Conservation (phyloP, 495 filamentous ascomycete species). For the Staphylotrichum tortipilum region DNA sequence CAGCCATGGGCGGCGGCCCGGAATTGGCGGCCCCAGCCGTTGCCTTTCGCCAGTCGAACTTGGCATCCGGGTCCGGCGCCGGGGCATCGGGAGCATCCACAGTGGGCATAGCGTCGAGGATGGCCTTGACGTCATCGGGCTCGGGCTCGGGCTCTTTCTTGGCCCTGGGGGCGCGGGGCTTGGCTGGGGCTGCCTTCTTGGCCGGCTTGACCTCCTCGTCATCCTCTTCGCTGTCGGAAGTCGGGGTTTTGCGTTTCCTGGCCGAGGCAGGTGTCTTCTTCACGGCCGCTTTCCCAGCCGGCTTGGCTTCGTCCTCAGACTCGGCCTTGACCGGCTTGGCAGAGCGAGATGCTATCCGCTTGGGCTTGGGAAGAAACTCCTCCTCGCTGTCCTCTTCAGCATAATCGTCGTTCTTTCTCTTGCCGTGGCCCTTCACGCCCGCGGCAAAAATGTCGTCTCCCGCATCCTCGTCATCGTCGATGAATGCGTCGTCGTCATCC, state of each 20-base stretch:
- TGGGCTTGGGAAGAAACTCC: constrained; percentile 43
- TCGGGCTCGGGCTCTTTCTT: constrained; percentile 52
- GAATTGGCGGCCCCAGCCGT: constrained; percentile 46
- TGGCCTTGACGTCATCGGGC: constrained; percentile 64
- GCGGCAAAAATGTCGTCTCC: constrained; percentile 67
- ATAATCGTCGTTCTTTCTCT: constrained; percentile 61
- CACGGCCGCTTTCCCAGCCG: constrained; percentile 23
- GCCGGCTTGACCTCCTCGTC: constrained; percentile 36
- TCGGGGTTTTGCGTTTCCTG: constrained; percentile 41
- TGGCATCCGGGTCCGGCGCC: constrained; percentile 49
- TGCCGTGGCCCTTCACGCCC: constrained; percentile 48
- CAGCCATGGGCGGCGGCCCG: constrained; percentile 52
- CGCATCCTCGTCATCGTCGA: constrained; percentile 56
- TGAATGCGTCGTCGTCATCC: constrained; percentile 41
- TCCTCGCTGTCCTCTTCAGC: constrained; percentile 53
- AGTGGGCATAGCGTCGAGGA: constrained; percentile 78
- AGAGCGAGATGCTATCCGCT: constrained; percentile 34
- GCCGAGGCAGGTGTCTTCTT: constrained; percentile 31
- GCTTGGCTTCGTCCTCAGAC: constrained; percentile 32
- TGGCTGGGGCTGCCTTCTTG: constrained; percentile 48
- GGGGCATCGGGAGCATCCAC: constrained; percentile 77
- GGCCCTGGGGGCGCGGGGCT: constrained; percentile 46
- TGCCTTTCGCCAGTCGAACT: constrained; percentile 59
- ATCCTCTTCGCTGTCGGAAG: constrained; percentile 37
- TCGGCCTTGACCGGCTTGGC: constrained; percentile 34